phyloP scores from a whole-genome alignment of 345 rosid genomes.

The Leavenworthia alabamica region DNA sequence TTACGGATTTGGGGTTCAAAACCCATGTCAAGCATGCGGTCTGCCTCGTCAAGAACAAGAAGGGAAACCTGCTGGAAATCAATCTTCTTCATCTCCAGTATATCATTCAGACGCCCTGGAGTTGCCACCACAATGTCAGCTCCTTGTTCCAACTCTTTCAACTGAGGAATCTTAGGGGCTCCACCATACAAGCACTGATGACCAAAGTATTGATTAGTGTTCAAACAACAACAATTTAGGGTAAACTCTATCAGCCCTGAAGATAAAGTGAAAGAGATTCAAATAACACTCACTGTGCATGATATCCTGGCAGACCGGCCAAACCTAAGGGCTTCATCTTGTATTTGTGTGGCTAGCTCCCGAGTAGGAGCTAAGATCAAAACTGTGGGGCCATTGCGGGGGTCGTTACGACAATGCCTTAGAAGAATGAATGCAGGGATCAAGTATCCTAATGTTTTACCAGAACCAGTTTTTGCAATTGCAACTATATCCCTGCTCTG shows the following conservation, averaged over 20 bases:
- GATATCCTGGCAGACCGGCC: constrained; percentile 80
- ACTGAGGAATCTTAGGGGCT: constrained; percentile 85
- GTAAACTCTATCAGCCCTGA: not conserved
- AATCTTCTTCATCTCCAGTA: constrained; percentile 81
- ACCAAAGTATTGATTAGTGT: constrained; percentile 5
- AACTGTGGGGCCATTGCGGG: constrained; percentile 84
- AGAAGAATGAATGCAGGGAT: constrained; percentile 89
- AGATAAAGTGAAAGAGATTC: not conserved
- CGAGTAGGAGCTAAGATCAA: constrained; percentile 92
- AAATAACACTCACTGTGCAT: constrained; percentile 66
- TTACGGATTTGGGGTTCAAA: constrained; percentile 97
- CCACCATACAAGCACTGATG: constrained; percentile 97
- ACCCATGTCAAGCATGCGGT: constrained; percentile 99
- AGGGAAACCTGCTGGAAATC: constrained; percentile 78
- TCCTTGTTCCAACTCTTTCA: constrained; percentile 77
- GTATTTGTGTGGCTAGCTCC: constrained; percentile 97
- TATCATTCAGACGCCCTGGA: constrained; percentile 96
- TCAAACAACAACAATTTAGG: not conserved
- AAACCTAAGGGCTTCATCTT: constrained; percentile 76
- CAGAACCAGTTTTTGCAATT: constrained; percentile 97
- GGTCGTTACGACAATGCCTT: constrained; percentile 53
- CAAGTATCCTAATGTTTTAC: constrained; percentile 94
- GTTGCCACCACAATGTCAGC: constrained; percentile 98
- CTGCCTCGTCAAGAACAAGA: constrained; percentile 96
- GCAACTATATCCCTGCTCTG: constrained; percentile 90